phyloP scores from a whole-genome alignment of 345 rosid species.

The Mercurialis annua region DNA sequence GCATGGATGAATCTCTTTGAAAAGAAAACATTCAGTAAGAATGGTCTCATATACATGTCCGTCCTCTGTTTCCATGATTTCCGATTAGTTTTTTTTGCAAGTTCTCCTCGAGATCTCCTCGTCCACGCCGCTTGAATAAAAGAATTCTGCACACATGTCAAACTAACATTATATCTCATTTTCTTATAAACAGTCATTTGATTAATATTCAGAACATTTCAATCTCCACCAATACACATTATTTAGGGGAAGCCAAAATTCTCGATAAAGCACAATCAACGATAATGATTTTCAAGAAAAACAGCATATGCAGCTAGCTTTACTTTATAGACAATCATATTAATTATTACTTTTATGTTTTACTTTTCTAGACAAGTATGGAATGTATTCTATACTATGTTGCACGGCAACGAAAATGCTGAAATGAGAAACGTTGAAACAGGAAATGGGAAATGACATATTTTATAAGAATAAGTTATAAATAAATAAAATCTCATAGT shows the following conservation, averaged over 20 bases:
- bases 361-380: too few species aligned
- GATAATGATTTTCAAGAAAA: too few species aligned
- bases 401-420: too few species aligned
- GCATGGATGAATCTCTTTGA: slow-evolving; percentile 86
- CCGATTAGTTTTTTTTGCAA: slow-evolving; percentile 63
- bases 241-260: neutral
- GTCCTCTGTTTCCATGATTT: slow-evolving; percentile 97
- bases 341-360: too few species aligned
- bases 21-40: slow-evolving; percentile 81
- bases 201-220: too few species aligned
- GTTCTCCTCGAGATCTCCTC: slow-evolving; percentile 82
- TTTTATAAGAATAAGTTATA: too few species aligned
- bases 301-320: too few species aligned
- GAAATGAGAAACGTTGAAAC: too few species aligned
- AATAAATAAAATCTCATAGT: too few species aligned
- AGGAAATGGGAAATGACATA: too few species aligned
- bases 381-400: too few species aligned
- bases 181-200: neutral
- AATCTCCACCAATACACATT: neutral
- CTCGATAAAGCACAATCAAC: neutral
- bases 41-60: slow-evolving; percentile 96
- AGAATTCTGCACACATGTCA: slow-evolving; percentile 37
- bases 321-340: too few species aligned
- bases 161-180: slow-evolving; percentile 1
- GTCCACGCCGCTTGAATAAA: slow-evolving; percentile 90